phyloP scores from a whole-genome alignment of 2,329 filamentous ascomycete genomes.

The Trichoderma sp. region DNA sequence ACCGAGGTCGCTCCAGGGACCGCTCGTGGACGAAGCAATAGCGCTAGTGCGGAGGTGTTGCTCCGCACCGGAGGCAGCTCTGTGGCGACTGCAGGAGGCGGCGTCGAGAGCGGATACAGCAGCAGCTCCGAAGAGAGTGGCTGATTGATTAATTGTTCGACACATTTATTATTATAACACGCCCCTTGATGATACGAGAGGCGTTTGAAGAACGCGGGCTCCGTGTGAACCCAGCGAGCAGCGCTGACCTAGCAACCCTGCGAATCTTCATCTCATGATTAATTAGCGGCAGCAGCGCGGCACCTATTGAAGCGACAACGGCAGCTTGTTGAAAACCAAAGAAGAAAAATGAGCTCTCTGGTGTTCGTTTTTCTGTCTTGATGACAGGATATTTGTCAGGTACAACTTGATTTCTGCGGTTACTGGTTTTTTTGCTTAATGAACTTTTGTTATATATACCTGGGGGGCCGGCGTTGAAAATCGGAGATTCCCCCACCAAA shows the following conservation, averaged over 20 bases:
- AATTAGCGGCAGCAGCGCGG: neutral
- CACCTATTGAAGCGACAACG: neutral
- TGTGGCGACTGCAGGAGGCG: conserved; percentile 47
- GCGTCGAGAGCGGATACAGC: conserved; percentile 45
- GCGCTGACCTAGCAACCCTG: neutral
- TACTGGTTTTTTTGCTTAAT: neutral
- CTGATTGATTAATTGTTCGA: neutral
- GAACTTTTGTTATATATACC: neutral
- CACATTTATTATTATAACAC: neutral
- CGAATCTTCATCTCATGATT: neutral
- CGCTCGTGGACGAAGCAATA: conserved; percentile 40
- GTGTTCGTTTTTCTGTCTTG: neutral
- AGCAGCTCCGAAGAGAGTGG: conserved; percentile 41
- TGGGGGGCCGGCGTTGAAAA: neutral
- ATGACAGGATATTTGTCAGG: neutral
- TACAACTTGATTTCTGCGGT: neutral
- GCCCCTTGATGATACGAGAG: neutral
- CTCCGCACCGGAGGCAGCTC: conserved; percentile 43
- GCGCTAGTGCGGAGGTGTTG: conserved; percentile 37
- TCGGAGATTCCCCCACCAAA: neutral
- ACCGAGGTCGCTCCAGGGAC: conserved; percentile 42
- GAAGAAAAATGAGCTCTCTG: neutral
- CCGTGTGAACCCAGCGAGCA: neutral
- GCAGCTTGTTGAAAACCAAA: neutral
- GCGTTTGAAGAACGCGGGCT: neutral